Percentiles rank a stretch among this genome's conserved stretches.
Conservation (phyloP, 805 yeast species). For the Metschnikowia rubicola region DNA sequence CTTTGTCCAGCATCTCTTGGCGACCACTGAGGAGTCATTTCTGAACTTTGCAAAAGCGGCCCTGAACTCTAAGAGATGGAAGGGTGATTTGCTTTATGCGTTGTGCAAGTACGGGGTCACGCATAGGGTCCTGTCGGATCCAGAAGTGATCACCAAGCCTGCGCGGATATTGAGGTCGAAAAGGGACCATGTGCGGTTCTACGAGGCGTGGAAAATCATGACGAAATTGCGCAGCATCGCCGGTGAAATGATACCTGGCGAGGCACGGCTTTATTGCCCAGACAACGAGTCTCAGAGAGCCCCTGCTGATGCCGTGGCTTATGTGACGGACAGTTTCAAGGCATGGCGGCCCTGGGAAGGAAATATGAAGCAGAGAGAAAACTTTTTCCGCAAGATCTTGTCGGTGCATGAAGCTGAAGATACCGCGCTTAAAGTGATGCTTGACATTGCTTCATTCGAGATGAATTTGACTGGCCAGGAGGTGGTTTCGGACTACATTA, state of each 20-base stretch:
- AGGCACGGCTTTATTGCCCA: background rate
- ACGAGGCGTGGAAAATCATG: conserved; percentile 84
- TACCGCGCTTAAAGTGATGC: background rate
- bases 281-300: conserved; percentile 36
- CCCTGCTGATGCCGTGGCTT: conserved; percentile 50
- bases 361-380: conserved; percentile 54
- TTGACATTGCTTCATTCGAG: conserved; percentile 1
- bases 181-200: conserved; percentile 69
- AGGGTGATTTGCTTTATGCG: conserved; percentile 40
- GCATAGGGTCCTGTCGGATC: conserved; percentile 68
- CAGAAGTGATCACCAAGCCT: conserved; percentile 86
- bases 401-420: background rate
- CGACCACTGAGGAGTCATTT: conserved; percentile 15
- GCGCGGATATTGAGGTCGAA: conserved; percentile 74
- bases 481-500: background rate
- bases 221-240: conserved; percentile 72
- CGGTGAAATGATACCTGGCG: conserved; percentile 24
- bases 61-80: conserved; percentile 13
- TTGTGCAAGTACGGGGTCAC: conserved; percentile 38
- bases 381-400: conserved; percentile 40
- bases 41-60: conserved; percentile 16
- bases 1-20: conserved; percentile 15
- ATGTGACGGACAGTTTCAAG: conserved; percentile 57
- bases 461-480: conserved; percentile 1
- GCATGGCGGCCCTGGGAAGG: conserved; percentile 95